phyloP scores from a whole-genome alignment of 108 stramenopile species.

The Fistulifera pelliculosa region DNA sequence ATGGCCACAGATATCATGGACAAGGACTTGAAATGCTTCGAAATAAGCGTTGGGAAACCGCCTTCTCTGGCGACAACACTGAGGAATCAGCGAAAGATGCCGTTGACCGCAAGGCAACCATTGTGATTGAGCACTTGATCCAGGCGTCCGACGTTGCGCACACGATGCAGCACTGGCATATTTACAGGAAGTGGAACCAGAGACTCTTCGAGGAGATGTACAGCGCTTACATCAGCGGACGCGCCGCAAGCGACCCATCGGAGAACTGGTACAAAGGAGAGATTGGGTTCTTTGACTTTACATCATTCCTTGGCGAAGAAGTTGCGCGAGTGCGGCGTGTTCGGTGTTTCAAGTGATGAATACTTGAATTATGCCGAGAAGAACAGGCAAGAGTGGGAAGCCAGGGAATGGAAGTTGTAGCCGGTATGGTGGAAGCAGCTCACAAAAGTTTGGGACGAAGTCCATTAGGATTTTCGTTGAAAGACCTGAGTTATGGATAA shows the following conservation, averaged over 20 bases:
- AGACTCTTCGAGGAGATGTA: neutral
- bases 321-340: slow-evolving; percentile 37
- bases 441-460: slow-evolving; percentile 1
- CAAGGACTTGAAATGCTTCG: slow-evolving; percentile 13
- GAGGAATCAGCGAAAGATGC: neutral
- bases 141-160: slow-evolving; percentile 31
- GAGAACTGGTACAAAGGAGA: slow-evolving; percentile 45
- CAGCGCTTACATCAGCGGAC: neutral
- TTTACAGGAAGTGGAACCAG: neutral
- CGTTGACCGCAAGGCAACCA: slow-evolving; percentile 17
- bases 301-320: slow-evolving; percentile 47
- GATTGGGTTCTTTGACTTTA: slow-evolving; percentile 44
- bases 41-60: slow-evolving; percentile 16
- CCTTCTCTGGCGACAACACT: slow-evolving; percentile 4
- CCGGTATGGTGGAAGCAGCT: slow-evolving; percentile 3
- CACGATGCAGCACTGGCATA: slow-evolving; percentile 32
- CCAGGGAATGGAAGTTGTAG: slow-evolving; percentile 25
- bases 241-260: slow-evolving; percentile 5
- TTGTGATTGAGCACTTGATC: slow-evolving; percentile 32
- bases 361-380: slow-evolving; percentile 32
- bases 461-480: too few species aligned
- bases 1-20: slow-evolving; percentile 21
- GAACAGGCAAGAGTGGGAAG: slow-evolving; percentile 36
- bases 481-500: too few species aligned
- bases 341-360: slow-evolving; percentile 34